A percentile compares a stretch with the other conserved stretches of the same genome.
Evolutionary conservation across 2,329 filamentous ascomycete species (phyloP).

Genomic region (Plectosphaerella sp.): DNA sequence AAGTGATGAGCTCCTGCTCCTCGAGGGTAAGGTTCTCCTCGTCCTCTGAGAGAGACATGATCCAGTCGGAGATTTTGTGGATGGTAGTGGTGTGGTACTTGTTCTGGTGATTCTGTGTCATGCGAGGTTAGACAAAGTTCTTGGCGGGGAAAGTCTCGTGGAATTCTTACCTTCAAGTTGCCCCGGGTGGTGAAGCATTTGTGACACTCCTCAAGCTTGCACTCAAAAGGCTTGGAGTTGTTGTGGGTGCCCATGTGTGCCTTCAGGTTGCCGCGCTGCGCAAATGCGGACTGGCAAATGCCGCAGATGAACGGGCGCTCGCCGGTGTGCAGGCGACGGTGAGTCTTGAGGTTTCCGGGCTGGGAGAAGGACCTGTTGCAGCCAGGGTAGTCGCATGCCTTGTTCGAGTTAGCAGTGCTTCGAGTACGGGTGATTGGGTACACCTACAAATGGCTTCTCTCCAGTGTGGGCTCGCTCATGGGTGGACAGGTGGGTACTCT

Average conservation of each 20-base stretch:
- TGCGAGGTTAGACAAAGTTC: slow-evolving; percentile 3
- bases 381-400: slow-evolving; percentile 64
- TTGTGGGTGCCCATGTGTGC: slow-evolving; percentile 80
- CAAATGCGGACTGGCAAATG: slow-evolving; percentile 76
- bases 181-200: slow-evolving; percentile 89
- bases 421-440: not conserved
- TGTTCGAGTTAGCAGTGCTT: slow-evolving; percentile 16
- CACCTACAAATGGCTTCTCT: slow-evolving; percentile 79
- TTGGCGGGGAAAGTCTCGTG: not conserved
- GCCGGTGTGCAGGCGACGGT: slow-evolving; percentile 81
- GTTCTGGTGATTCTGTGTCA: slow-evolving; percentile 76
- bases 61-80: slow-evolving; percentile 63
- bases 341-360: slow-evolving; percentile 87
- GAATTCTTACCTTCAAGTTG: slow-evolving; percentile 71
- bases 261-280: slow-evolving; percentile 79
- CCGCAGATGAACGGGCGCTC: slow-evolving; percentile 80
- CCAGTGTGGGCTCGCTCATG: slow-evolving; percentile 87
- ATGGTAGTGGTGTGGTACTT: slow-evolving; percentile 82
- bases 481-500: slow-evolving; percentile 91
- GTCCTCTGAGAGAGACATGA: slow-evolving; percentile 54
- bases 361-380: slow-evolving; percentile 85
- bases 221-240: slow-evolving; percentile 73
- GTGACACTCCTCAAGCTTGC: slow-evolving; percentile 75
- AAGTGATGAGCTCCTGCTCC: slow-evolving; percentile 76
- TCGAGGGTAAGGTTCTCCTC: slow-evolving; percentile 58